phyloP scores from a whole-genome alignment of 805 yeast genomes.

The Metahyphopichia silvanorum region DNA sequence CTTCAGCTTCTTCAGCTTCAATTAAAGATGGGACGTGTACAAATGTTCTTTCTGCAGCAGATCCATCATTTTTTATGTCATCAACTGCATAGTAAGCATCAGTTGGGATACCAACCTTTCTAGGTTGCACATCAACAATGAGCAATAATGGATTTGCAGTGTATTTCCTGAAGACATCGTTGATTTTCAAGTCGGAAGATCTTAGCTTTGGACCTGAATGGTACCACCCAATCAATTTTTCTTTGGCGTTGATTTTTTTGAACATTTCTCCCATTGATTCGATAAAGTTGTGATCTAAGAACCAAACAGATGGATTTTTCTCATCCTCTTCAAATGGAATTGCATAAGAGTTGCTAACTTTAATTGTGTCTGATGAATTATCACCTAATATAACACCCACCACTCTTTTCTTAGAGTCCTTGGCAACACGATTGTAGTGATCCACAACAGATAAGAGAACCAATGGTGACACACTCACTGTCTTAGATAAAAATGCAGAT shows the following conservation, averaged over 20 bases:
- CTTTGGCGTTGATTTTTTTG: constrained; percentile 95
- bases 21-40: constrained; percentile 88
- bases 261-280: constrained; percentile 98
- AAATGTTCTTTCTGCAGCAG: constrained; percentile 88
- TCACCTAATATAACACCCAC: constrained; percentile 95
- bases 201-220: constrained; percentile 95
- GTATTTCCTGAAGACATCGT: constrained; percentile 81
- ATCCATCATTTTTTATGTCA: constrained; percentile 94
- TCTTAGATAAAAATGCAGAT: constrained; percentile 40
- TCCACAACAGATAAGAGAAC: constrained; percentile 93
- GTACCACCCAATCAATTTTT: constrained; percentile 97
- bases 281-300: constrained; percentile 91
- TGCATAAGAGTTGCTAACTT: constrained; percentile 90
- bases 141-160: constrained; percentile 77
- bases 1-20: constrained; percentile 99
- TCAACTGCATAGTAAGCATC: constrained; percentile 93
- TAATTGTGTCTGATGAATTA: constrained; percentile 50
- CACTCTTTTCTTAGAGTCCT: constrained; percentile 70
- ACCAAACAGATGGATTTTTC: constrained; percentile 89
- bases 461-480: constrained; percentile 91
- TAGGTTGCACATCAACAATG: constrained; percentile 88
- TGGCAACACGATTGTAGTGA: constrained; percentile 86
- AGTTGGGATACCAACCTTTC: constrained; percentile 87
- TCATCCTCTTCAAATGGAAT: constrained; percentile 98
- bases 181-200: constrained; percentile 85